These are phyloP conservation scores for Pichia occidentalis DNA, from an alignment of 805 yeast genomes.

Conservation along the genomic window DNA sequence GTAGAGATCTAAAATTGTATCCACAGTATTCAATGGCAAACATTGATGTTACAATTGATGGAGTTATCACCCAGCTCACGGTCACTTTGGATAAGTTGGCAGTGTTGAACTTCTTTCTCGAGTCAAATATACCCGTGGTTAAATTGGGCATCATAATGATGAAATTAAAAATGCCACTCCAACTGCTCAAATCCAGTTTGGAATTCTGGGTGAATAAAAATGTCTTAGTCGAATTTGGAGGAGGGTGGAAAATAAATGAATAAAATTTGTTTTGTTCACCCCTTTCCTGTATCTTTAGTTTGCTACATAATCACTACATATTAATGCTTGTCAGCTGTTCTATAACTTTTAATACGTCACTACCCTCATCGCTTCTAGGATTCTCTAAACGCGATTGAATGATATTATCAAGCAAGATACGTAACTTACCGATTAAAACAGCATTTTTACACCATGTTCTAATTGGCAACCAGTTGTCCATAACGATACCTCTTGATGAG, in stretches of 20 bases:
- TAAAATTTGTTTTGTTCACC: background rate
- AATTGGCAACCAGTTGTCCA: conserved; percentile 86
- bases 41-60: conserved; percentile 50
- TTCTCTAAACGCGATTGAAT: conserved; percentile 49
- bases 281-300: conserved; percentile 1
- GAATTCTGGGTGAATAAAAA: conserved; percentile 60
- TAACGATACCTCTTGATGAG: conserved; percentile 73
- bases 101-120: conserved; percentile 33
- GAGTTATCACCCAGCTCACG: conserved; percentile 30
- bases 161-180: conserved; percentile 37
- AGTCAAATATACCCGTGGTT: conserved; percentile 10
- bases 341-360: conserved; percentile 34
- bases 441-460: conserved; percentile 94
- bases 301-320: conserved; percentile 4
- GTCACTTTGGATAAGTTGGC: conserved; percentile 71
- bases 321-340: conserved; percentile 30
- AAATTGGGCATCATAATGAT: conserved; percentile 30
- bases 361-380: conserved; percentile 23
- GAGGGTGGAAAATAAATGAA: conserved; percentile 16
- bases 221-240: conserved; percentile 37
- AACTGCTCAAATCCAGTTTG: conserved; percentile 35
- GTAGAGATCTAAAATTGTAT: conserved; percentile 51
- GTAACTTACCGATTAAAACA: conserved; percentile 66
- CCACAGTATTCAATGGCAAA: conserved; percentile 58
- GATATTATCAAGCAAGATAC: conserved; percentile 59